phyloP scores from a whole-genome alignment of 768 basidiomycete genomes.

The Tricholoma terreum region DNA sequence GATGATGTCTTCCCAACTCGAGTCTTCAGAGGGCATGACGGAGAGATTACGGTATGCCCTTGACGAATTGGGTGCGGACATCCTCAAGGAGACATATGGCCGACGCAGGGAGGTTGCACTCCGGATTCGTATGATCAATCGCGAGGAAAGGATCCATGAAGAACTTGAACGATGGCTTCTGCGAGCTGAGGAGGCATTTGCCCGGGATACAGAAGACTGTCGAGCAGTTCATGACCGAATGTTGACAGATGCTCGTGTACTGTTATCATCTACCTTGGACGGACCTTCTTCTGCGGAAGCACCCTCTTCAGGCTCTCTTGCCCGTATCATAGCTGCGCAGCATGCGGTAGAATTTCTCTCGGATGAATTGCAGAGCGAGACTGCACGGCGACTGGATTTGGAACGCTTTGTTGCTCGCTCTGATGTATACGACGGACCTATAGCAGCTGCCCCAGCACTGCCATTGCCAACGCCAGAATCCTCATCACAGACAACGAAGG shows the following conservation, averaged over 20 bases:
- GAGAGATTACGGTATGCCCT: constrained; percentile 56
- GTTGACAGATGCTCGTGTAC: constrained; percentile 19
- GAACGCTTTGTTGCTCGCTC: constrained; percentile 29
- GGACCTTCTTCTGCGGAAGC: constrained; percentile 9
- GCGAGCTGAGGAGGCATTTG: constrained; percentile 42
- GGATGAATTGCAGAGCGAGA: constrained; percentile 57
- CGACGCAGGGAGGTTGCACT: constrained; percentile 68
- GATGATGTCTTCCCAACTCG: constrained; percentile 38
- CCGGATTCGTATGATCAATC: constrained; percentile 55
- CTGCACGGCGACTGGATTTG: constrained; percentile 44
- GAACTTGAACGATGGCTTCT: constrained; percentile 51
- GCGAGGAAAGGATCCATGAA: constrained; percentile 63
- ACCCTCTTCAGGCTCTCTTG: constrained; percentile 45
- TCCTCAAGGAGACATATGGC: constrained; percentile 69
- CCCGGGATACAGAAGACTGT: constrained; percentile 20
- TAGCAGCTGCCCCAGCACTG: not conserved
- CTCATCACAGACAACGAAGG: not conserved
- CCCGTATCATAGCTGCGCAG: constrained; percentile 48
- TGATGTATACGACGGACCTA: not conserved
- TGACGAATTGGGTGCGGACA: constrained; percentile 68
- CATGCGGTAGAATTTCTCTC: constrained; percentile 48
- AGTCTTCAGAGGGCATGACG: constrained; percentile 38
- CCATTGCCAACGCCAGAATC: not conserved
- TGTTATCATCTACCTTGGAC: constrained; percentile 22
- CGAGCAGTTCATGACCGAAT: constrained; percentile 12